Evolutionary conservation across 2,329 filamentous ascomycete species (phyloP), one percentile per base, ranked within the genome.

Genomic region (Nakataea oryzae): DNA sequence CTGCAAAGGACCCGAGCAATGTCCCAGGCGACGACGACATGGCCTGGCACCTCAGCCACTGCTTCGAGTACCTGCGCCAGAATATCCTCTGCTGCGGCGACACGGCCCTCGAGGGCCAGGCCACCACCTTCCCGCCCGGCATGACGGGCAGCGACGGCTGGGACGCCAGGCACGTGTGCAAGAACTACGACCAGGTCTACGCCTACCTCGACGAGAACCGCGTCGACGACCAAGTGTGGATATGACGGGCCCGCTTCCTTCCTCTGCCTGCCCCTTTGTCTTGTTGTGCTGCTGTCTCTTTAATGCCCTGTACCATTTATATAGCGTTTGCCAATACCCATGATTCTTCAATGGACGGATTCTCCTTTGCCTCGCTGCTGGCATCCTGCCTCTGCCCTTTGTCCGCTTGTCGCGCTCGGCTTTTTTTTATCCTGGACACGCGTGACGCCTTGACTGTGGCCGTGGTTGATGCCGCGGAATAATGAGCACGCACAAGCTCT

Each of bases 131-230:
- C 75, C 75, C 2, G 74, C 72, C 0, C 76, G 67, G 5, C 12
- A 63, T 62, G 50, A 41, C 59, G 9, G 76, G 75, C 6, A 75
- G 72, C 58, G 76, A 78, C 60, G 76, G 76, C 0, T 78, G 75
- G 75, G 65, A 62, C 4, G 66, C 65, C n/a, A 59, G 34, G 30
- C 66, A 67, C 58, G 59, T 64, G 24, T 67, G 66, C 60, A 65
- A 62, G 27, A 62, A 66, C 50, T 64, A 30, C n/a, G 60, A 62
- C n/a, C 54, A 61, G 29, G 65, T 67, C 6, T 63, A 62, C 26
- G 47, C 28, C 3, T 65, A 62, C 62, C 64, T 76, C 11, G 71
- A 75, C 50, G 66, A 65, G 54, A 72, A 72, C 30, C 66, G 74
- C 54, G 73, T 69, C 3, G 63, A 73, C 56, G 69, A 77, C 54